Evolutionary conservation across 768 basidiomycete genomes (phyloP).

Genomic region (Royoungia palumana): DNA sequence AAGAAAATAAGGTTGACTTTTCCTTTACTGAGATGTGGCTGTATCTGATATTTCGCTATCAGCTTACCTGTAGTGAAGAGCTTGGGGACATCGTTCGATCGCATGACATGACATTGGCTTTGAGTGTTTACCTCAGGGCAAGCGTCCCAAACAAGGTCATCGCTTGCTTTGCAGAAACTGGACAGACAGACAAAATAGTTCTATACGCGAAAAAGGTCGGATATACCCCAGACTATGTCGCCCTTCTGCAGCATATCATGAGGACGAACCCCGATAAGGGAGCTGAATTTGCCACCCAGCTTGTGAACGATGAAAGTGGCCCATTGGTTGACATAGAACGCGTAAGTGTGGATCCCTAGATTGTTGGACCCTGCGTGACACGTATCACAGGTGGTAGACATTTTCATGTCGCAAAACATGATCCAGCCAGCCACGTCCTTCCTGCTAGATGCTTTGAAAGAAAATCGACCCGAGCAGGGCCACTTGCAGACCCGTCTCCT

Average conservation of each 20-base stretch:
- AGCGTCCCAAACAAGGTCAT: constrained; percentile 99
- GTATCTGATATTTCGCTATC: constrained; percentile 10
- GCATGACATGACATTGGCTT: constrained; percentile 94
- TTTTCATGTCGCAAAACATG: constrained; percentile 99
- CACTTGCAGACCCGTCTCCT: constrained; percentile 93
- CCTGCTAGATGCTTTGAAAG: constrained; percentile 95
- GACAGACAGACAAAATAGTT: constrained; percentile 97
- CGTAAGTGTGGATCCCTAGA: constrained; percentile 39
- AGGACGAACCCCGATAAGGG: constrained; percentile 96
- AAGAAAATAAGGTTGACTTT: constrained; percentile 87
- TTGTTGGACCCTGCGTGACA: neutral
- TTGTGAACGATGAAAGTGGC: constrained; percentile 91
- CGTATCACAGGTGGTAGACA: constrained; percentile 79
- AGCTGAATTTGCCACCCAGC: constrained; percentile 93
- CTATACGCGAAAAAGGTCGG: constrained; percentile 97
- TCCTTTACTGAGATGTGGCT: constrained; percentile 2
- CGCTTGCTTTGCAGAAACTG: constrained; percentile 98
- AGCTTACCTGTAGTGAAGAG: constrained; percentile 98
- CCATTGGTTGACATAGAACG: constrained; percentile 92
- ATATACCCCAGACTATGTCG: constrained; percentile 89
- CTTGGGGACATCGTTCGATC: constrained; percentile 94
- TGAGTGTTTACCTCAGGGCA: constrained; percentile 96
- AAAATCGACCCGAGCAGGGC: constrained; percentile 96
- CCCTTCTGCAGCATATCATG: constrained; percentile 93
- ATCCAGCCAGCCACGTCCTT: constrained; percentile 99